Evolutionary conservation across 495 filamentous ascomycete species (phyloP).

Genomic region (Pseudevernia furfuracea): DNA sequence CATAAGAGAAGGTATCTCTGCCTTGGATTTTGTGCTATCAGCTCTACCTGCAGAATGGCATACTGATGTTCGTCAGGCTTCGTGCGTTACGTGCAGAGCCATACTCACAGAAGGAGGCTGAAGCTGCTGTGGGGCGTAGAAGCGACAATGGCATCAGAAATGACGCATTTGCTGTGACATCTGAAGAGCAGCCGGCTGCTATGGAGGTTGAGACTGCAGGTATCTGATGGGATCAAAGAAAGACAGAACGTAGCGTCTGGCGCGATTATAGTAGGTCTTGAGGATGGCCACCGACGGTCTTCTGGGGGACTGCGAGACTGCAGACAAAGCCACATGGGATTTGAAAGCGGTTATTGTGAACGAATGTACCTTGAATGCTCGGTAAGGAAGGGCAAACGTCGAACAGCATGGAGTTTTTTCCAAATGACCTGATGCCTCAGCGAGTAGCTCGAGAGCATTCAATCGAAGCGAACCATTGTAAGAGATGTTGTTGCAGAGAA

Average conservation of each 20-base stretch:
- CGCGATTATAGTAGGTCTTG: neutral
- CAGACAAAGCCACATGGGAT: no score
- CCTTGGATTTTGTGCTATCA: neutral
- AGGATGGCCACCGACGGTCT: neutral
- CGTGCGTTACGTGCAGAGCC: conserved; percentile 70
- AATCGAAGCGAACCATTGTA: no score
- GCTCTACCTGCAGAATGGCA: neutral
- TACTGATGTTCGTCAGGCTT: conserved; percentile 44
- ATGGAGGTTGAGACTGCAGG: conserved; percentile 19
- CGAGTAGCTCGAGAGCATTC: neutral
- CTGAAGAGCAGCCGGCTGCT: conserved; percentile 8
- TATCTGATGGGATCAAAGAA: neutral
- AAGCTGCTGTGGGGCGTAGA: conserved; percentile 65
- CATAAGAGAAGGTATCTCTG: conserved; percentile 75
- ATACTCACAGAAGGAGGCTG: conserved; percentile 77
- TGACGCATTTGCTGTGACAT: neutral
- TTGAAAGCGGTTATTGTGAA: neutral
- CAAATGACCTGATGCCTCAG: neutral
- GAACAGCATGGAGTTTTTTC: neutral
- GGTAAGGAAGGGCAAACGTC: neutral
- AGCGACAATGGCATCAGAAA: conserved; percentile 52
- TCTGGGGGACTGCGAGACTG: neutral
- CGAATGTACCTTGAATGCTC: neutral
- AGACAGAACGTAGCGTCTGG: neutral
- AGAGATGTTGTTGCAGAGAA: neutral